Base-by-base conservation (phyloP, 305 asterid genomes). In the Solanum chacoense region DNA sequence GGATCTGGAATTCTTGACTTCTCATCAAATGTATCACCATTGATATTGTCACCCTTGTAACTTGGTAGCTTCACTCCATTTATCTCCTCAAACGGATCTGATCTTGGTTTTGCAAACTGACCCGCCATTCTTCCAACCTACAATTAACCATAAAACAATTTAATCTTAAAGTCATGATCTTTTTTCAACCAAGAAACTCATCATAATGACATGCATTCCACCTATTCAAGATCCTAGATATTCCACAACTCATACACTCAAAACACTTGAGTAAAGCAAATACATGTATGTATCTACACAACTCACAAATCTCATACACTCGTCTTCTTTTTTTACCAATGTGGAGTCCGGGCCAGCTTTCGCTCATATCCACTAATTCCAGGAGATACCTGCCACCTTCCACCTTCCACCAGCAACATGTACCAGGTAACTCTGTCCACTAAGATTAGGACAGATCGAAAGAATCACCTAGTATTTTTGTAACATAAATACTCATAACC, bases 101-200 rank as follows among this genome's bases (percentile, higher is more conserved):
- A 94, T 86, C 98, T 93, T 38, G 96, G 98, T 59, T 94, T 95
- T 4, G 96, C 96, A 92, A 94, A 94, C 91, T 95, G 98, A 2
- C 96, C 96, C 2, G 96, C 96, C 96, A 95, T 95, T 92, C 98
- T 93, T 74, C 98, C 96, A 63, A 95, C 98, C 98, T 95, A 89
- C 65, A 78, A n/a, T 59, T 88, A 28, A 89, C 36, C 86, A 80
- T 28, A 65, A 8, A 28, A 45, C 69, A 81, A 89, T 86, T 65
- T 89, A 72, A 81, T 87, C 75, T 88, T 67, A 90, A 69, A 35
- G 3, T 55, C 63, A 7, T 40, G 20, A 84, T 37, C 38, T 84
- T 37, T 32, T 86, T 24, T 16, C 34, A 9, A 26, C 3, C 38
- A 81, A 28, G 28, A 42, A 81, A 8, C 28, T 42, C 38, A 26